These are phyloP conservation scores for Sphenostylis stenocarpa DNA, from an alignment of 306 rosid species.

Conservation along the genomic window DNA sequence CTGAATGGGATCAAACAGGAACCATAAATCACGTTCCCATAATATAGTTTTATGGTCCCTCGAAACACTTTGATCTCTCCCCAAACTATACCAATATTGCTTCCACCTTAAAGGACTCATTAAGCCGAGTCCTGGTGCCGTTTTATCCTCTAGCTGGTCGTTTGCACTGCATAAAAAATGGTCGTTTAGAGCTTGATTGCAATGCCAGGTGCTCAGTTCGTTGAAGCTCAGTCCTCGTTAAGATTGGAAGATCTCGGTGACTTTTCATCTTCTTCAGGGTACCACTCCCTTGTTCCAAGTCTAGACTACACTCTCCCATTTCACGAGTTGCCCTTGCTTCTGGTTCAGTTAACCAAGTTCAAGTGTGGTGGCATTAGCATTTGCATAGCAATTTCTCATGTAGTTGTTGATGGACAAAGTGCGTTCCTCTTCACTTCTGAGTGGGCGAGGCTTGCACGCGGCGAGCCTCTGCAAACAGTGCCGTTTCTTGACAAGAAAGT, in stretches of 20 bases:
- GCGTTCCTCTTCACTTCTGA: conserved; percentile 45
- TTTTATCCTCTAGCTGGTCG: conserved; percentile 77
- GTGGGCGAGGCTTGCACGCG: conserved; percentile 57
- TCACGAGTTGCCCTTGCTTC: conserved; percentile 50
- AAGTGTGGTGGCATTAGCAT: conserved; percentile 56
- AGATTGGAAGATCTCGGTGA: conserved; percentile 43
- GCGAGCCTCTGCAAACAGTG: conserved; percentile 33
- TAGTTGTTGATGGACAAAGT: conserved; percentile 53
- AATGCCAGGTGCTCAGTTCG: conserved; percentile 51
- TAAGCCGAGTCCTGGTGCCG: conserved; percentile 49
- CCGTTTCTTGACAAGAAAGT: conserved; percentile 47
- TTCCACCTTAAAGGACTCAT: conserved; percentile 43
- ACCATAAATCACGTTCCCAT: conserved; percentile 49
- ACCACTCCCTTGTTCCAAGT: conserved; percentile 27
- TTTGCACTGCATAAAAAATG: conserved; percentile 38
- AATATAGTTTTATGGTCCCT: conserved; percentile 49
- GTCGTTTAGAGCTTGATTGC: conserved; percentile 63
- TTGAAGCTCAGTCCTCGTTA: conserved; percentile 47
- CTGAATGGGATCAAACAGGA: conserved; percentile 64
- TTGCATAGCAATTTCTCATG: conserved; percentile 42
- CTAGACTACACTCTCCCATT: conserved; percentile 52
- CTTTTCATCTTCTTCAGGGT: conserved; percentile 37
- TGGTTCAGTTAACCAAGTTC: conserved; percentile 55
- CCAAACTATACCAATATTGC: conserved; percentile 14
- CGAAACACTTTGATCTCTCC: conserved; percentile 17